Base-by-base conservation (phyloP, 169 alveolate genomes). In the Plasmodium malariae region DNA sequence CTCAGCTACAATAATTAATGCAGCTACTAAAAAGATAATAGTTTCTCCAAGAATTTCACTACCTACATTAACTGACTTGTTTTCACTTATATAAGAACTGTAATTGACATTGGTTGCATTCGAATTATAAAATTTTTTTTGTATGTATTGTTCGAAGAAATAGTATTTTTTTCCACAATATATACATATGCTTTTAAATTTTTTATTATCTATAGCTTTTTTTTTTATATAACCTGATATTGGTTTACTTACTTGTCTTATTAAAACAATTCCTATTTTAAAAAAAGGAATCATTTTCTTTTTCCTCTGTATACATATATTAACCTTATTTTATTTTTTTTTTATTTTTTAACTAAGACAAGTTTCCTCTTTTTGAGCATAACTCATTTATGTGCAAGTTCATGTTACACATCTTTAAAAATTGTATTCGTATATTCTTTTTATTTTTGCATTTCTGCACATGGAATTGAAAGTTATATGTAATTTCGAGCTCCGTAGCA, bases 231-330 rank as follows among this genome's bases (percentile, higher is more conserved):
- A 94, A 21, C 93, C 89, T 1, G 95, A 94, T 74, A 92, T 59
- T 26, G 96, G 96, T 80, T 94, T 94, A 59, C 95, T 92, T n/a
- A 94, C 70, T 93, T 94, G 96, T 74, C 94, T 89, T 32, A 94
- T 62, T 49, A 94, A 92, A 43, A 94, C 95, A 48, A 93, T 71
- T 43, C 93, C 88, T 54, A 94, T 92, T 87, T 94, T 94, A 69
- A 88, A 92, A 57, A 93, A 92, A 6, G 96, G 96, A 83, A 94
- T 83, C 96, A 94, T 94, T 74, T 73, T 92, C 63, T 86, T 43
- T 17, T 89, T 54, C 89, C n/a, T n/a, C n/a, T n/a, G n/a, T n/a
- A n/a, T n/a, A n/a, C n/a, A n/a, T n/a, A n/a, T n/a, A n/a, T n/a
- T n/a, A n/a, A n/a, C n/a, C n/a, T n/a, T n/a, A n/a, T n/a, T n/a